Evolutionary conservation across 768 basidiomycete species (phyloP).

Genomic region (Panus rudis): DNA sequence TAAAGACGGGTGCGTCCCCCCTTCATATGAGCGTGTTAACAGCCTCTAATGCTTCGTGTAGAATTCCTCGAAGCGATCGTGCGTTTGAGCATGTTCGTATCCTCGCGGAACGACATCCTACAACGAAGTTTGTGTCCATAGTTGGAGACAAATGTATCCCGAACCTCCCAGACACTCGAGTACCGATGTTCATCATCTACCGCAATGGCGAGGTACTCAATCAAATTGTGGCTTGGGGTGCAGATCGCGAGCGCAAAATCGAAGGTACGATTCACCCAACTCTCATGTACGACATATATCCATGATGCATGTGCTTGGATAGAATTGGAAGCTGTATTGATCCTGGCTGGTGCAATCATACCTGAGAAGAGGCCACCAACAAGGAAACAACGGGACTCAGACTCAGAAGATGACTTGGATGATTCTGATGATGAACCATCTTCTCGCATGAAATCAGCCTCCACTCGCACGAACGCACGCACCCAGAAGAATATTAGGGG

Average conservation of each 20-base stretch:
- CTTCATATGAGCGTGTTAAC: background rate
- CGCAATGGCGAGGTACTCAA: slow-evolving; percentile 85
- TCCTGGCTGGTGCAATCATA: slow-evolving; percentile 61
- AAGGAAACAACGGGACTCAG: slow-evolving; percentile 15
- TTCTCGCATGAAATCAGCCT: slow-evolving; percentile 49
- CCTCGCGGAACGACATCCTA: slow-evolving; percentile 78
- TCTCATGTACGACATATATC: background rate
- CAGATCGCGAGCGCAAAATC: slow-evolving; percentile 64
- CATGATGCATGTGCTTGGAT: background rate
- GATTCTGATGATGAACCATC: slow-evolving; percentile 42
- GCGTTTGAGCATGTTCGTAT: slow-evolving; percentile 60
- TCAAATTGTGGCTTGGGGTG: slow-evolving; percentile 81
- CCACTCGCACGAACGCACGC: slow-evolving; percentile 47
- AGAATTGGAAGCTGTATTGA: slow-evolving; percentile 69
- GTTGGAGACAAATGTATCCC: slow-evolving; percentile 92
- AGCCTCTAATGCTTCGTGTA: slow-evolving; percentile 23
- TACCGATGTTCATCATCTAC: slow-evolving; percentile 92
- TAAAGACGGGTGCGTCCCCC: slow-evolving; percentile 76
- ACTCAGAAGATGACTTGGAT: slow-evolving; percentile 40
- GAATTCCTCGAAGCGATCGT: slow-evolving; percentile 75
- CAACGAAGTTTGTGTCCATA: slow-evolving; percentile 94
- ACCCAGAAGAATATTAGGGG: slow-evolving; percentile 50
- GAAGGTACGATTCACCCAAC: slow-evolving; percentile 75
- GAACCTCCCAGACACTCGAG: slow-evolving; percentile 85
- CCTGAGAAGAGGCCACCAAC: slow-evolving; percentile 40